These are phyloP conservation scores for Biscogniauxia sp. DNA, from an alignment of 2,329 filamentous ascomycete species.

Conservation along the genomic window DNA sequence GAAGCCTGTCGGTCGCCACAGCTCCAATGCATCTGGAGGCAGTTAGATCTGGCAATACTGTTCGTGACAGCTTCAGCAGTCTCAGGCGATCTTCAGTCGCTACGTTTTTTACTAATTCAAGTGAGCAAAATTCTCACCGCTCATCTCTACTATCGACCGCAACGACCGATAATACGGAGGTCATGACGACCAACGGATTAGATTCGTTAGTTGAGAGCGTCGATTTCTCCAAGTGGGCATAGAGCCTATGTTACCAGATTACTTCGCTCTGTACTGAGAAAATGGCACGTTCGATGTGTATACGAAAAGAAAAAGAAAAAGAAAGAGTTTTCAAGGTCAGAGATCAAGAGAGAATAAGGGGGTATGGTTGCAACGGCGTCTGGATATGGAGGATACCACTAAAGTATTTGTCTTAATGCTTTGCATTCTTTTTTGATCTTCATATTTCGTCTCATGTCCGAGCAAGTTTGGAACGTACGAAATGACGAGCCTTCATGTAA, in stretches of 20 bases:
- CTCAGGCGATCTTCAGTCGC: slow-evolving; percentile 63
- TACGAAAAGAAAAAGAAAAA: slow-evolving; percentile 13
- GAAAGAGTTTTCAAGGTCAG: slow-evolving; percentile 10
- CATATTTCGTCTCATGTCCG: background rate
- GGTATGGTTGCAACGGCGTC: slow-evolving; percentile 27
- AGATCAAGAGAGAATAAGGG: slow-evolving; percentile 24
- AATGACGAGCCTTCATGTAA: background rate
- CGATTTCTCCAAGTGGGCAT: slow-evolving; percentile 52
- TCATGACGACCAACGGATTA: slow-evolving; percentile 32
- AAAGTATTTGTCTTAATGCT: slow-evolving; percentile 31
- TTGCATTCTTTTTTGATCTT: slow-evolving; percentile 3
- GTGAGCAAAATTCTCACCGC: slow-evolving; percentile 56
- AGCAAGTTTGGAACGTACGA: background rate
- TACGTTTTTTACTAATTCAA: slow-evolving; percentile 60
- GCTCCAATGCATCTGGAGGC: slow-evolving; percentile 32
- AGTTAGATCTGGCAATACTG: slow-evolving; percentile 45
- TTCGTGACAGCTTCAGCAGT: slow-evolving; percentile 61
- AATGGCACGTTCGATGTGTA: slow-evolving; percentile 19
- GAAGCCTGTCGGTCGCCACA: slow-evolving; percentile 31
- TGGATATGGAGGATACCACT: slow-evolving; percentile 39
- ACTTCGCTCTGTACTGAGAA: slow-evolving; percentile 2
- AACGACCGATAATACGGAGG: slow-evolving; percentile 55
- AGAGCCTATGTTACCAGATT: slow-evolving; percentile 4
- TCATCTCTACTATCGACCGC: slow-evolving; percentile 56
- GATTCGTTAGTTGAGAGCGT: slow-evolving; percentile 45